Base-by-base conservation (phyloP, 345 rosid species). In the Turnera subulata region DNA sequence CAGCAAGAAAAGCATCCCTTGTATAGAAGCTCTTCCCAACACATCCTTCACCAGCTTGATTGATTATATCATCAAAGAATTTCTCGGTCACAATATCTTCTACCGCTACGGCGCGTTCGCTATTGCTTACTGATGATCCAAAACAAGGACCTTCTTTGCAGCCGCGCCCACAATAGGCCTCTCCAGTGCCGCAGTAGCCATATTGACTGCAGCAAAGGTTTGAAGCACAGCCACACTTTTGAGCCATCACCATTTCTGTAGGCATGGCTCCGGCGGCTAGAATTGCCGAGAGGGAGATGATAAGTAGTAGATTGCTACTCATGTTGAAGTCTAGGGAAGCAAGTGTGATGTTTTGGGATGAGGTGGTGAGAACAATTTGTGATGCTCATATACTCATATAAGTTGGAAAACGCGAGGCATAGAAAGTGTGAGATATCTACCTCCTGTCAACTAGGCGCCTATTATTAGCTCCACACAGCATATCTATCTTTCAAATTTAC, bases 1-100 rank as follows among this genome's bases (percentile, higher is more conserved):
- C 82, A 19, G 39, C 63, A 0, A 79, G 59, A 50, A 82, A 77
- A 14, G 62, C 67, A 40, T 62, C 46, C 54, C 82, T 38, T 0
- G 77, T 61, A 26, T 79, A 82, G 69, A 82, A 76, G 33, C 13
- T 55, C 64, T 75, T 74, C 21, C 87, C 82, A 1, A 16, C 65
- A 9, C 88, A 82, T 6, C 33, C 22, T 0, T 24, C 59, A 0
- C 33, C 66, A 0, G 81, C 81, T 52, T 62, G 61, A n/a, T 53
- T 53, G 43, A 67, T 72, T 17, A 80, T 77, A 14, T 78, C 70
- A 9, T 77, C 55, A 44, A 77, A 80, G 73, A 79, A 82, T 0
- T 55, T 57, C 0, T 57, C 56, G 2, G 82, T 77, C n/a, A 79
- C 82, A 1, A 77, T 11, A 6, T 66, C 64, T 7, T 65, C 72